phyloP scores from a whole-genome alignment of 768 basidiomycete genomes.

The Rhodosporidiobolus odoratus region DNA sequence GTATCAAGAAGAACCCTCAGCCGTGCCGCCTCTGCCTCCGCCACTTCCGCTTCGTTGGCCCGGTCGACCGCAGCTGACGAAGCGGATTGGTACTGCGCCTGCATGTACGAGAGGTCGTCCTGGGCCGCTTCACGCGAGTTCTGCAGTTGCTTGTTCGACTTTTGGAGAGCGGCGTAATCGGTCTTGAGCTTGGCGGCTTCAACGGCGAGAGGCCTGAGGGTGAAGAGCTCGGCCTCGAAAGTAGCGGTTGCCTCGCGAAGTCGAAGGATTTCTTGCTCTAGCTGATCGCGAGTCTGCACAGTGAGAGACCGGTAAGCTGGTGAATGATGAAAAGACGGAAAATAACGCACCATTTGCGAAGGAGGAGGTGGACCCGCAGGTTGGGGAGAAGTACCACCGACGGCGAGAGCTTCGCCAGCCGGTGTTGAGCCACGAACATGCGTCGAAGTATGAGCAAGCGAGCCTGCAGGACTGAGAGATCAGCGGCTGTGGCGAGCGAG shows the following conservation, averaged over 20 bases:
- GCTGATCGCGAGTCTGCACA: conserved; percentile 32
- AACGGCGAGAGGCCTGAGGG: conserved; percentile 11
- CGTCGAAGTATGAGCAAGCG: conserved; percentile 6
- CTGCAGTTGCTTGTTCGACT: conserved; percentile 20
- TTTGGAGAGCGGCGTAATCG: conserved; percentile 14
- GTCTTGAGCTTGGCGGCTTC: conserved; percentile 17
- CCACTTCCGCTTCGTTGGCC: conserved; percentile 26
- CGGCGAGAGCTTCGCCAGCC: conserved; percentile 12
- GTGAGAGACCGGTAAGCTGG: not conserved
- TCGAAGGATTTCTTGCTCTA: conserved; percentile 21
- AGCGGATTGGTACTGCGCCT: conserved; percentile 33
- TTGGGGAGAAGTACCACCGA: not conserved
- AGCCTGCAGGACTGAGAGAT: conserved; percentile 9
- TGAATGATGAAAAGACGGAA: not conserved
- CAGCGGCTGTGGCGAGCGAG: not conserved
- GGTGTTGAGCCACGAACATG: conserved; percentile 11
- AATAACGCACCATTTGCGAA: conserved; percentile 12
- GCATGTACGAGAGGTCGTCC: conserved; percentile 34
- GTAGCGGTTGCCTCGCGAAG: not conserved
- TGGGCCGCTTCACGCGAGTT: conserved; percentile 28
- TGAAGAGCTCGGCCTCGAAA: conserved; percentile 2
- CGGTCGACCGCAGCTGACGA: conserved; percentile 33
- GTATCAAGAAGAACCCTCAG: conserved; percentile 17
- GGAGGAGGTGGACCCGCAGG: not conserved
- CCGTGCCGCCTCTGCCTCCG: conserved; percentile 28